A percentile compares a stretch with the other conserved stretches of the same genome.
Evolutionary conservation across 805 yeast genomes (phyloP).

Genomic region (Sungouiella thailandica): DNA sequence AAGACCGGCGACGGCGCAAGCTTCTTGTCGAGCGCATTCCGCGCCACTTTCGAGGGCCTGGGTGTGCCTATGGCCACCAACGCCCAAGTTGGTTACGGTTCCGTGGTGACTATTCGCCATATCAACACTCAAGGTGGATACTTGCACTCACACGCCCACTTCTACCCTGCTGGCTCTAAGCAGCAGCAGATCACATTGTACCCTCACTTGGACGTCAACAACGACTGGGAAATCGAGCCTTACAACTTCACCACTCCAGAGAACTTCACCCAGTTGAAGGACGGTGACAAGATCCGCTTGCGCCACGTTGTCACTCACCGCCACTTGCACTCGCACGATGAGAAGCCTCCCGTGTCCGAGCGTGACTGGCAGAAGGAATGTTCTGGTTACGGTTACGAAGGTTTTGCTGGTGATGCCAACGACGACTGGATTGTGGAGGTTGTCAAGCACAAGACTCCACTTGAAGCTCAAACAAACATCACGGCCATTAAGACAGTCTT

Average conservation of each 20-base stretch:
- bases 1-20: slow-evolving; percentile 70
- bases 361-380: slow-evolving; percentile 84
- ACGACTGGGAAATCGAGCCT: slow-evolving; percentile 67
- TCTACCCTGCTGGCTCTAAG: slow-evolving; percentile 72
- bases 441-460: slow-evolving; percentile 46
- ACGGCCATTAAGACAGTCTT: slow-evolving; percentile 67
- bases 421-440: slow-evolving; percentile 79
- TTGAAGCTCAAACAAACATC: slow-evolving; percentile 51
- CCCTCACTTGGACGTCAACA: slow-evolving; percentile 73
- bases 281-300: slow-evolving; percentile 70
- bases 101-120: slow-evolving; percentile 63
- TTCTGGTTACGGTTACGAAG: slow-evolving; percentile 70
- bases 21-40: slow-evolving; percentile 69
- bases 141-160: slow-evolving; percentile 72
- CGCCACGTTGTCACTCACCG: slow-evolving; percentile 52
- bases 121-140: slow-evolving; percentile 72
- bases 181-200: slow-evolving; percentile 81
- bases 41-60: slow-evolving; percentile 57
- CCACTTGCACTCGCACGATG: slow-evolving; percentile 80
- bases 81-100: slow-evolving; percentile 72
- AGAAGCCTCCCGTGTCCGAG: slow-evolving; percentile 71
- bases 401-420: slow-evolving; percentile 77
- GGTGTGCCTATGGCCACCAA: slow-evolving; percentile 52
- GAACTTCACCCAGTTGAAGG: slow-evolving; percentile 56
- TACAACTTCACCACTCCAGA: slow-evolving; percentile 57